Evolutionary conservation across 805 yeast species (phyloP).

Genomic region (Torulaspora quercuum): DNA sequence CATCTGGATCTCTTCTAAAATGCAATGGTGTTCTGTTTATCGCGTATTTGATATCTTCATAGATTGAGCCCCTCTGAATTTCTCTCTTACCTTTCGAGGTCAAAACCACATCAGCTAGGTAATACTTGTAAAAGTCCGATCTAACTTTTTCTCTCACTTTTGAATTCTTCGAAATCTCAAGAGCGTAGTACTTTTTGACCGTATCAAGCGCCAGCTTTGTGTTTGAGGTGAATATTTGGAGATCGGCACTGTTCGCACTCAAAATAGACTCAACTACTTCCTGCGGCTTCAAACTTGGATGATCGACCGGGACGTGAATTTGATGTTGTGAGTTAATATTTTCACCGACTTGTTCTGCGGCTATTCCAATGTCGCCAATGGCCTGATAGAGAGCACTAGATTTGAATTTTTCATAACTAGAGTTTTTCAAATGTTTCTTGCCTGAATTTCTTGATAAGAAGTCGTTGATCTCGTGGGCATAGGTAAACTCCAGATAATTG

Average conservation of each 20-base stretch:
- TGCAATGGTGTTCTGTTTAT: slow-evolving; percentile 75
- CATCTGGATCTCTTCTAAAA: slow-evolving; percentile 69
- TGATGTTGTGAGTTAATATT: slow-evolving; percentile 66
- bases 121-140: slow-evolving; percentile 57
- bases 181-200: slow-evolving; percentile 69
- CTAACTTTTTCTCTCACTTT: slow-evolving; percentile 69
- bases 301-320: slow-evolving; percentile 69
- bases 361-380: slow-evolving; percentile 67
- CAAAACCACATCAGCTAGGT: slow-evolving; percentile 66
- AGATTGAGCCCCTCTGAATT: slow-evolving; percentile 76
- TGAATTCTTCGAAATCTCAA: slow-evolving; percentile 77
- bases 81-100: slow-evolving; percentile 80
- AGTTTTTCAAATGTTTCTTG: slow-evolving; percentile 58
- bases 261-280: slow-evolving; percentile 49
- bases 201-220: slow-evolving; percentile 64
- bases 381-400: slow-evolving; percentile 61
- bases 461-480: slow-evolving; percentile 43
- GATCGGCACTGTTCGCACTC: slow-evolving; percentile 33
- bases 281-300: slow-evolving; percentile 53
- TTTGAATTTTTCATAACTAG: slow-evolving; percentile 64
- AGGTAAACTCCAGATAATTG: slow-evolving; percentile 76
- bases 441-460: slow-evolving; percentile 33
- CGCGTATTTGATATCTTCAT: slow-evolving; percentile 89
- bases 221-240: slow-evolving; percentile 46
- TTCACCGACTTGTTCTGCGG: slow-evolving; percentile 79